Evolutionary conservation across 106 monocot species (phyloP).

Genomic region (Agapanthus africanus): DNA sequence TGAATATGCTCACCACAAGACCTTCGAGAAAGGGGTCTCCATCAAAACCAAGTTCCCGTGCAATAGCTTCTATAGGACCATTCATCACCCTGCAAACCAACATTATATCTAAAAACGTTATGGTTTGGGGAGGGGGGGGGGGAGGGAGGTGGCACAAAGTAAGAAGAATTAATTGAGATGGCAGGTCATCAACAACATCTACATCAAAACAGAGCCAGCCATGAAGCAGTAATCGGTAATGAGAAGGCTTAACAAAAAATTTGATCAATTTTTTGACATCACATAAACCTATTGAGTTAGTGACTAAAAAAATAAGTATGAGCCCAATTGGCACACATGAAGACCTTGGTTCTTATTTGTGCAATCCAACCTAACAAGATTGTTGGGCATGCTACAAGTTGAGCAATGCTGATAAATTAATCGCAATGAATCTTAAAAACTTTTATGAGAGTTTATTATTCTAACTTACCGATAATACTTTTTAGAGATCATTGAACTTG

Average conservation of each 20-base stretch:
- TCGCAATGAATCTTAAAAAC: too few species aligned
- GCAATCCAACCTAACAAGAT: too few species aligned
- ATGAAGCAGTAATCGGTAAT: neutral
- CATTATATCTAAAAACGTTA: neutral
- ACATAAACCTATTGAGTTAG: too few species aligned
- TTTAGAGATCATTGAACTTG: too few species aligned
- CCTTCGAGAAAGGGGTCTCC: slow-evolving; percentile 85
- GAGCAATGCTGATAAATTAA: too few species aligned
- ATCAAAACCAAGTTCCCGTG: slow-evolving; percentile 73
- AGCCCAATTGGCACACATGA: too few species aligned
- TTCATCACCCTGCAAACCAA: slow-evolving; percentile 73
- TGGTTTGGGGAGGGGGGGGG: too few species aligned
- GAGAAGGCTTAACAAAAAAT: neutral
- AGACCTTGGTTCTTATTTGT: too few species aligned
- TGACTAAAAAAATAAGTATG: too few species aligned
- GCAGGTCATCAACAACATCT: neutral
- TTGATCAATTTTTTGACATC: neutral
- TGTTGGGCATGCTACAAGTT: too few species aligned
- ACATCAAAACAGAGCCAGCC: neutral
- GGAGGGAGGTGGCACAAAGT: neutral
- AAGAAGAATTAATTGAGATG: neutral
- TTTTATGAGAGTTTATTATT: too few species aligned
- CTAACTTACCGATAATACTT: too few species aligned
- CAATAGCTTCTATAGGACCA: slow-evolving; percentile 83
- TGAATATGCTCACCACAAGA: slow-evolving; percentile 94